Evolutionary conservation across 1,284 basidiomycete species (phyloP).

Genomic region (Acaromyces ingoldii): DNA sequence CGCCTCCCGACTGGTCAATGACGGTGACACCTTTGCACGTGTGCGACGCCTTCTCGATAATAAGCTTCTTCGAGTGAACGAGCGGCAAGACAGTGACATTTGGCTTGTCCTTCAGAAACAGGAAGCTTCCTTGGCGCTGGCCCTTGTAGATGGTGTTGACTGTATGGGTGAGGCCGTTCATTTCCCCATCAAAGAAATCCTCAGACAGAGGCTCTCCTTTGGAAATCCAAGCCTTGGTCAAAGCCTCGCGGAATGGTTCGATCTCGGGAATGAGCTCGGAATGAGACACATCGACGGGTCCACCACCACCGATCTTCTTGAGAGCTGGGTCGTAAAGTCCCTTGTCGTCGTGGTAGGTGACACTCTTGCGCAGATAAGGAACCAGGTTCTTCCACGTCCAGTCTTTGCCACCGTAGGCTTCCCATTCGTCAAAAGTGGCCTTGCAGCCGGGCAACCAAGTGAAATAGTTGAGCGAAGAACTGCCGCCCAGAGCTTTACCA

Average conservation of each 20-base stretch:
- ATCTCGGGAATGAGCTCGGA: not conserved
- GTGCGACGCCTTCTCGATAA: not conserved
- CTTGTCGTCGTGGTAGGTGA: not conserved
- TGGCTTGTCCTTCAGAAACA: not conserved
- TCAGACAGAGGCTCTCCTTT: not conserved
- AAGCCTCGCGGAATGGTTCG: not conserved
- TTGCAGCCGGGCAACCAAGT: not conserved
- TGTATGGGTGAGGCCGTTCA: not conserved
- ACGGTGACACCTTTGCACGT: not conserved
- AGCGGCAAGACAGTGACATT: not conserved
- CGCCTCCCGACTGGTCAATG: not conserved
- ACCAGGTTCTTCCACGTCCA: not conserved
- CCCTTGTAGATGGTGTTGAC: not conserved
- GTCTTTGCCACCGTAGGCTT: not conserved
- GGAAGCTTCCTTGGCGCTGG: not conserved
- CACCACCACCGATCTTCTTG: not conserved
- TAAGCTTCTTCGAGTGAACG: not conserved
- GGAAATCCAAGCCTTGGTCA: not conserved
- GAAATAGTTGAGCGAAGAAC: not conserved
- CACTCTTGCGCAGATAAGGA: not conserved
- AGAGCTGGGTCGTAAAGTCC: not conserved
- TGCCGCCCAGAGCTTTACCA: not conserved
- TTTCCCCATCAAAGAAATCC: not conserved
- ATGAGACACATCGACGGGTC: not conserved
- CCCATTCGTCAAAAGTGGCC: slow-evolving; percentile 5